Evolutionary conservation across 1,284 basidiomycete species (phyloP).

Genomic region (Sanguinoderma infundibulare): DNA sequence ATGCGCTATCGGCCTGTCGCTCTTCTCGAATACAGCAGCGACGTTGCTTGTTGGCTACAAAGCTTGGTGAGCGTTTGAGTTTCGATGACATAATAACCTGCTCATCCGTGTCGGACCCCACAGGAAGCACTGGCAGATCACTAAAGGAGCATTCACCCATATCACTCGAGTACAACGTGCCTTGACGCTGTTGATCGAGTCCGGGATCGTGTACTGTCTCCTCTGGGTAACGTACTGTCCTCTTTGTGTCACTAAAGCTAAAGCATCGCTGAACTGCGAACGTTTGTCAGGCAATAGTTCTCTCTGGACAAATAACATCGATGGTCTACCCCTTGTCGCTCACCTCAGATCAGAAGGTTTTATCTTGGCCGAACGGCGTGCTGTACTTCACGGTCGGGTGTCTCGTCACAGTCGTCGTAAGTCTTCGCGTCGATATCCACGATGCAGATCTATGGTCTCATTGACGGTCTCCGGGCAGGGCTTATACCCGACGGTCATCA

Average conservation of each 20-base stretch:
- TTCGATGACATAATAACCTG: neutral
- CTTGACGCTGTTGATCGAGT: neutral
- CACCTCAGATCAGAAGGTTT: too few species aligned
- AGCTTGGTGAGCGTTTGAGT: neutral
- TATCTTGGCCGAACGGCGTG: neutral
- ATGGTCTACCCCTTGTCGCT: neutral
- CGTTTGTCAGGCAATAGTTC: neutral
- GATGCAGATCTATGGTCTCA: neutral
- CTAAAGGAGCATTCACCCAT: too few species aligned
- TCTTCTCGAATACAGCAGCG: neutral
- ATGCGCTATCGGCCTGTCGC: neutral
- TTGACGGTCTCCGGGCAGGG: neutral
- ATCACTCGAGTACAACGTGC: neutral
- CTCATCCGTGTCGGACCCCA: neutral
- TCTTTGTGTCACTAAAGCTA: too few species aligned
- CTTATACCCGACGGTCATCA: constrained; percentile 5
- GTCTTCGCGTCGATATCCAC: neutral
- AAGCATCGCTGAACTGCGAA: too few species aligned
- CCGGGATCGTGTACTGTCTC: neutral
- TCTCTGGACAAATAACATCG: neutral
- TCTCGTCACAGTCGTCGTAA: neutral
- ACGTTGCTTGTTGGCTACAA: neutral
- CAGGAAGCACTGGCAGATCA: neutral
- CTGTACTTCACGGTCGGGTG: neutral
- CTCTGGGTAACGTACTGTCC: neutral